Percentiles rank a stretch among this genome's conserved stretches.
These are phyloP conservation scores for Lasiosphaeris hirsuta DNA, from an alignment of 495 filamentous ascomycete species.

Conservation along the genomic window DNA sequence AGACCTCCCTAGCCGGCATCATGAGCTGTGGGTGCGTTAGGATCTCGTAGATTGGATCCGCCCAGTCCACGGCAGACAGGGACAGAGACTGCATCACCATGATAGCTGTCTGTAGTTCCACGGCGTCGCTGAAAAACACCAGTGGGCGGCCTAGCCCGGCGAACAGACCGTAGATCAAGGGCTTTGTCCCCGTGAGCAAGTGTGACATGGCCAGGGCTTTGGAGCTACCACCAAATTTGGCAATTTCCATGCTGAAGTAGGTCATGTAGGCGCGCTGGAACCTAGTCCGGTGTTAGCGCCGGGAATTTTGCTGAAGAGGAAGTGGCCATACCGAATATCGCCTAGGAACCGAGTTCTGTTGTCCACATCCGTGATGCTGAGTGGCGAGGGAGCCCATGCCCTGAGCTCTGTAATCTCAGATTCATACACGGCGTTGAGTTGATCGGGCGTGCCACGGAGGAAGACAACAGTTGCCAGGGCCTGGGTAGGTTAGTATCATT, in stretches of 20 bases:
- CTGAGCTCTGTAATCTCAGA: slow-evolving; percentile 10
- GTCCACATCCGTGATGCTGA: slow-evolving; percentile 19
- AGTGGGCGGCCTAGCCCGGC: slow-evolving; percentile 24
- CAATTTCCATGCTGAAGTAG: slow-evolving; percentile 33
- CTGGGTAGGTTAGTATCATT: slow-evolving; percentile 6
- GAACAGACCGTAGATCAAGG: slow-evolving; percentile 30
- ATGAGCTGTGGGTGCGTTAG: slow-evolving; percentile 21
- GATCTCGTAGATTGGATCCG: slow-evolving; percentile 19
- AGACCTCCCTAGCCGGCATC: background rate
- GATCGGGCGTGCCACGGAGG: slow-evolving; percentile 13
- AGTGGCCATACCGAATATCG: slow-evolving; percentile 16
- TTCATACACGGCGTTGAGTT: slow-evolving; percentile 22
- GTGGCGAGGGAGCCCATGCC: slow-evolving; percentile 25
- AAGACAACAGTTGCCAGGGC: slow-evolving; percentile 25
- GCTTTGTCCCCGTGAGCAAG: slow-evolving; percentile 21
- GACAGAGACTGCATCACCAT: slow-evolving; percentile 27
- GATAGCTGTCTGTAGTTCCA: slow-evolving; percentile 25
- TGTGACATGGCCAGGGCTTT: slow-evolving; percentile 21
- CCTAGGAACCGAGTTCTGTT: slow-evolving; percentile 18
- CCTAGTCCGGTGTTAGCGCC: slow-evolving; percentile 15
- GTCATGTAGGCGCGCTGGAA: slow-evolving; percentile 33
- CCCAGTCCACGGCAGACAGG: slow-evolving; percentile 26
- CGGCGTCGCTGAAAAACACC: slow-evolving; percentile 26
- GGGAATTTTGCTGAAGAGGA: background rate
- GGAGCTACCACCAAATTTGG: slow-evolving; percentile 18